Evolutionary conservation across 1,284 basidiomycete species (phyloP), one percentile per base, ranked within the genome.

Genomic region (Ustilago crameri): DNA sequence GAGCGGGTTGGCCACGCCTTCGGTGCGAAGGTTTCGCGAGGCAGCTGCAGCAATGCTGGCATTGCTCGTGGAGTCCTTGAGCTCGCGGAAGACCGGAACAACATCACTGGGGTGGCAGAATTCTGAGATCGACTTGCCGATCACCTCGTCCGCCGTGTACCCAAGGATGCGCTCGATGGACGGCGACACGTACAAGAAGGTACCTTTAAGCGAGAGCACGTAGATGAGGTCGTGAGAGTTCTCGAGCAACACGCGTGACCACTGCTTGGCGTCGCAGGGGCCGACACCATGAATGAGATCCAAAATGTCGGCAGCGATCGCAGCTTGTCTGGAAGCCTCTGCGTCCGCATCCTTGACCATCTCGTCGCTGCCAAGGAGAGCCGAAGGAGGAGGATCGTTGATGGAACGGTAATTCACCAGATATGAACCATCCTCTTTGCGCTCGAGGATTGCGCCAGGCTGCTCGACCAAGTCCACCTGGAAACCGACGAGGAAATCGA

Each of bases 151-250:
- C 3, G 93, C 57, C n/a, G 69, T 74, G 53, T 51, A 81, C 42
- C 79, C 80, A 4, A 81, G 66, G 38, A 81, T 67, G 27, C 74
- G 72, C 56, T 81, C 74, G 34, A 78, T 70, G 7, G 76, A 78
- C 5, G 75, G 93, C 0, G 93, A 92, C 55, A 93, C 91, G 82
- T 96, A 98, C 50, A 95, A 88, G 85, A 97, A 93, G 9, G 88
- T 88, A n/a, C 95, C 95, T 80, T 96, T 96, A 70, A 97, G 89
- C 5, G 92, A 94, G 26, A 97, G 87, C 40, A 96, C 93, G 79
- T 92, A 91, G 27, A 96, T 86, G 80, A 95, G 92, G 82, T 96
- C 93, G 50, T 80, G 71, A 23, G 77, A 69, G 30, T 82, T 75
- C 26, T 79, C 78, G 12, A 77, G 60, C 15, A 78, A 54, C 37